Evolutionary conservation across 1,139 yeast genomes (phyloP).

Genomic region (Candida tunisiensis): DNA sequence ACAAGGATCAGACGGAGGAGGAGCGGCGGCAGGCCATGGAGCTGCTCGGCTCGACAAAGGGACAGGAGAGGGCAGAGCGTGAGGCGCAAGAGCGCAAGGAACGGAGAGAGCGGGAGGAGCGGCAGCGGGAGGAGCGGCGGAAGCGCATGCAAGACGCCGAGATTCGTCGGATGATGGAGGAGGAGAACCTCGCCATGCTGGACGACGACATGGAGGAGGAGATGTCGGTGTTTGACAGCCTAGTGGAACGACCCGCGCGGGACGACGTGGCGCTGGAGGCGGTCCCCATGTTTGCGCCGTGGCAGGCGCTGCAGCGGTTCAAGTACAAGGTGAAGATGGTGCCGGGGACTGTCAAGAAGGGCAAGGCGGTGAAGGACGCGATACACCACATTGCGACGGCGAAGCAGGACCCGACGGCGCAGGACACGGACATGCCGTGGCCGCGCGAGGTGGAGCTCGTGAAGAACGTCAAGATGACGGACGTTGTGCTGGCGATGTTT

Average conservation of each 20-base stretch:
- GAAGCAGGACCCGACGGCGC: slow-evolving; percentile 31
- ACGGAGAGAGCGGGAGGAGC: slow-evolving; percentile 2
- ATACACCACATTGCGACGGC: slow-evolving; percentile 41
- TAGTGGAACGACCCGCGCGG: slow-evolving; percentile 2
- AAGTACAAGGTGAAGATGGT: slow-evolving; percentile 75
- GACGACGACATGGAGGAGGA: slow-evolving; percentile 15
- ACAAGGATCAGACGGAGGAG: slow-evolving; percentile 85
- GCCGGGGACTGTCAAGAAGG: slow-evolving; percentile 81
- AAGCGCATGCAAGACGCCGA: slow-evolving; percentile 8
- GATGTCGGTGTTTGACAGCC: slow-evolving; percentile 3
- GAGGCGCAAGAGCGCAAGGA: slow-evolving; percentile 6
- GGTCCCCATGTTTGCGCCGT: slow-evolving; percentile 87
- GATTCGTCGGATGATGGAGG: slow-evolving; percentile 10
- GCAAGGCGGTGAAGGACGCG: slow-evolving; percentile 64
- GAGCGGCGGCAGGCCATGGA: slow-evolving; percentile 63
- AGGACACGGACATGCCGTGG: slow-evolving; percentile 52
- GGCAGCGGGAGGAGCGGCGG: slow-evolving; percentile 4
- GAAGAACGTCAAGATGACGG: slow-evolving; percentile 38
- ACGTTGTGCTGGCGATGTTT: slow-evolving; percentile 33
- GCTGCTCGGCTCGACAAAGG: slow-evolving; percentile 48
- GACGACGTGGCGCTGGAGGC: slow-evolving; percentile 36
- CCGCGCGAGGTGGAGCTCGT: slow-evolving; percentile 46
- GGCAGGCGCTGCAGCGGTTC: slow-evolving; percentile 59
- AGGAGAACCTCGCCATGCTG: slow-evolving; percentile 17
- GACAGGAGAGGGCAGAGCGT: slow-evolving; percentile 10